Percentiles rank a stretch among this genome's conserved stretches.
Conservation (phyloP, 768 basidiomycete species). For the Hemileccinum rubropunctum region DNA sequence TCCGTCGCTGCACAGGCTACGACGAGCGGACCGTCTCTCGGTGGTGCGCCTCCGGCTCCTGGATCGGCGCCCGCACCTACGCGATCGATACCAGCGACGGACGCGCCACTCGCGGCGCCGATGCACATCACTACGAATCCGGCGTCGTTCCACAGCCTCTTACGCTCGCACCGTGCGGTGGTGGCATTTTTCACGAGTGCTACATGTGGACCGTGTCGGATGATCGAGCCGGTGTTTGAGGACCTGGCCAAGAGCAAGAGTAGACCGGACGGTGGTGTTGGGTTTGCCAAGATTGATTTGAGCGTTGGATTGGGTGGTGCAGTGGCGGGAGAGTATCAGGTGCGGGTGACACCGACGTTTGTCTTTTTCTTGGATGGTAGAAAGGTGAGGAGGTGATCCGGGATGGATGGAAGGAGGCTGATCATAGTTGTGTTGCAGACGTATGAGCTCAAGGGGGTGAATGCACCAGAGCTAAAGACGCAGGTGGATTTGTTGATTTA, state of each 20-base stretch:
- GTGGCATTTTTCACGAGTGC: slow-evolving; percentile 81
- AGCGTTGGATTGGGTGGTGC: slow-evolving; percentile 59
- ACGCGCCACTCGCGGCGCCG: slow-evolving; percentile 53
- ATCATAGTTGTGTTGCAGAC: slow-evolving; percentile 38
- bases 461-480: slow-evolving; percentile 64
- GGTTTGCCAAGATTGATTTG: slow-evolving; percentile 84
- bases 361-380: slow-evolving; percentile 78
- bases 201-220: slow-evolving; percentile 74
- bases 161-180: slow-evolving; percentile 66
- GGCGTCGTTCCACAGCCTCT: slow-evolving; percentile 63
- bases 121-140: slow-evolving; percentile 74
- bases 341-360: slow-evolving; percentile 85
- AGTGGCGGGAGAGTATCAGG: slow-evolving; percentile 60
- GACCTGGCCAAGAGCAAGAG: slow-evolving; percentile 66
- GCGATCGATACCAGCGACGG: slow-evolving; percentile 30
- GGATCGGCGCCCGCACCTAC: slow-evolving; percentile 16
- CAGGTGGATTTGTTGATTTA: slow-evolving; percentile 75
- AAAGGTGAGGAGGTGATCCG: slow-evolving; percentile 46
- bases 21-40: slow-evolving; percentile 13
- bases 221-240: slow-evolving; percentile 85
- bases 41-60: background rate
- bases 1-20: slow-evolving; percentile 53
- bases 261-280: slow-evolving; percentile 46
- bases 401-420: background rate
- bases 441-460: slow-evolving; percentile 69